Conservation (phyloP, 768 basidiomycete genomes). For the Zangia roseola region DNA sequence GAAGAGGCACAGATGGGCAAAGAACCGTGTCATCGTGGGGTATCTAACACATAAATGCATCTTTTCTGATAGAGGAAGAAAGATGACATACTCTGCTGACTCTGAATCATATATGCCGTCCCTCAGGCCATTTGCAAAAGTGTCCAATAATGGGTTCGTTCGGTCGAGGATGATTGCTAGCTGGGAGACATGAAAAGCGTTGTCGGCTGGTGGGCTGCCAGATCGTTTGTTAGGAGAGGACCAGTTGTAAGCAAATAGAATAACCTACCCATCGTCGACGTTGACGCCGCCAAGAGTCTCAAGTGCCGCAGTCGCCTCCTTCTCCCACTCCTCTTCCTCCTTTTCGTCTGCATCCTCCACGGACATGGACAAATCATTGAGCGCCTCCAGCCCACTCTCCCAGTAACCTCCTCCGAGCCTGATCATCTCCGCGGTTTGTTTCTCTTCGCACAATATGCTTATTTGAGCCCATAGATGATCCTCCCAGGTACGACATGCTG, state of each 20-base stretch:
- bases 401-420: conserved; percentile 74
- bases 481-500: conserved; percentile 86
- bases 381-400: conserved; percentile 58
- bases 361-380: conserved; percentile 38
- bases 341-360: conserved; percentile 29
- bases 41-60: conserved; percentile 43
- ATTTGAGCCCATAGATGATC: conserved; percentile 94
- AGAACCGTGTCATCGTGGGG: conserved; percentile 79
- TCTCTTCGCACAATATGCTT: conserved; percentile 77
- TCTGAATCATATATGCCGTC: conserved; percentile 47
- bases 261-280: conserved; percentile 62
- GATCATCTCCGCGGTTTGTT: conserved; percentile 66
- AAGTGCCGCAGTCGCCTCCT: conserved; percentile 57
- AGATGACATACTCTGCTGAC: conserved; percentile 55
- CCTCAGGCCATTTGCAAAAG: conserved; percentile 58
- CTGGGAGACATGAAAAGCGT: conserved; percentile 83
- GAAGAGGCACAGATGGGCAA: conserved; percentile 89
- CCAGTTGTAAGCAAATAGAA: background rate
- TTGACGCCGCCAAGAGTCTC: conserved; percentile 55
- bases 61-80: conserved; percentile 1
- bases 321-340: conserved; percentile 61
- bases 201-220: conserved; percentile 56
- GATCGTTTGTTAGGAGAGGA: conserved; percentile 3
- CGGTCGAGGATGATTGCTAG: conserved; percentile 71
- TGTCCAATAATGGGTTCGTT: conserved; percentile 66